Conservation (phyloP, 1,284 basidiomycete genomes). For the Melampsora occidentalis region DNA sequence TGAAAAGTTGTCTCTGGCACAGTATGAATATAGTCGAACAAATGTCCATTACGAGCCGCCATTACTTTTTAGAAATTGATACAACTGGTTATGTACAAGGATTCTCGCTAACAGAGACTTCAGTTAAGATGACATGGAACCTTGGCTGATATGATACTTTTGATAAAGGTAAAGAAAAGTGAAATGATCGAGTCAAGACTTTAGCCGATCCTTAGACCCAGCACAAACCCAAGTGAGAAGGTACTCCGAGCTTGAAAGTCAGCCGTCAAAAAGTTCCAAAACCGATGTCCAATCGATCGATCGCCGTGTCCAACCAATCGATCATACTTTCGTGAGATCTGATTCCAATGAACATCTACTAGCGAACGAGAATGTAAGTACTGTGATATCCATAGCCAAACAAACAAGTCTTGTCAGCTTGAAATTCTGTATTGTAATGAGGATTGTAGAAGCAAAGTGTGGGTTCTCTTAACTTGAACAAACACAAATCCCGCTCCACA, state of each 20-base stretch:
- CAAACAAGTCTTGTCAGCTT: background rate
- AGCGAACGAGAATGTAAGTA: slow-evolving; percentile 30
- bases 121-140: background rate
- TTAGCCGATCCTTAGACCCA: slow-evolving; percentile 36
- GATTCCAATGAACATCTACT: slow-evolving; percentile 35
- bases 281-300: slow-evolving; percentile 10
- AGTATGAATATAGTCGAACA: too few species aligned
- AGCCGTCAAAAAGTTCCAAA: slow-evolving; percentile 26
- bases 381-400: slow-evolving; percentile 6
- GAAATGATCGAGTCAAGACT: background rate
- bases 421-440: background rate
- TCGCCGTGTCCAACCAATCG: background rate
- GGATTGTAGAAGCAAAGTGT: background rate
- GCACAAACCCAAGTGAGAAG: slow-evolving; percentile 23
- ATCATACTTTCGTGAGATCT: background rate
- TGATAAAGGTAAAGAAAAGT: background rate
- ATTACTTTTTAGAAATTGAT: too few species aligned
- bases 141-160: background rate
- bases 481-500: slow-evolving; percentile 33
- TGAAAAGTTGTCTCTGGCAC: too few species aligned
- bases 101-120: background rate
- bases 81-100: too few species aligned
- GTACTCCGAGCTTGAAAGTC: slow-evolving; percentile 36
- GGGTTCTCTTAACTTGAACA: slow-evolving; percentile 21
- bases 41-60: too few species aligned